Evolutionary conservation across 441 rosid species (phyloP).

Genomic region (Caryocar brasiliense): DNA sequence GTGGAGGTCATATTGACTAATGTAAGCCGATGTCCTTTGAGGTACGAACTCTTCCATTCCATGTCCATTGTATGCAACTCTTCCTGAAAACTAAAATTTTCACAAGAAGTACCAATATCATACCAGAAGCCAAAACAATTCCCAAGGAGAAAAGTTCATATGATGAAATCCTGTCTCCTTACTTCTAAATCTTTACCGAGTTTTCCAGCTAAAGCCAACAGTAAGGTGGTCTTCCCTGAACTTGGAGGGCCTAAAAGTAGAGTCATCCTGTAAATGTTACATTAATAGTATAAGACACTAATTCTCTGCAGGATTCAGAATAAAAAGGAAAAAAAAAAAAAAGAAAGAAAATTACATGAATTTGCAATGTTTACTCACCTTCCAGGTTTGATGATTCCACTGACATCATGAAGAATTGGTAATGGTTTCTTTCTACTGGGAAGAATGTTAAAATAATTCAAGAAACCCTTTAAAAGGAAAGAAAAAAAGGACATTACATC

Average conservation of each 20-base stretch:
- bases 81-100: slow-evolving; percentile 36
- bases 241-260: slow-evolving; percentile 57
- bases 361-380: slow-evolving; percentile 28
- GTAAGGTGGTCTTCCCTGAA: slow-evolving; percentile 57
- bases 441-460: slow-evolving; percentile 33
- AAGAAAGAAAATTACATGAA: background rate
- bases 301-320: background rate
- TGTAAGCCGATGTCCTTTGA: slow-evolving; percentile 52
- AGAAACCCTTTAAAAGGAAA: slow-evolving; percentile 17
- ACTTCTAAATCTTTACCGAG: slow-evolving; percentile 48
- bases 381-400: slow-evolving; percentile 57
- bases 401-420: slow-evolving; percentile 45
- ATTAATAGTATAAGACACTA: background rate
- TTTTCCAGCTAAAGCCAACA: slow-evolving; percentile 54
- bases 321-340: background rate
- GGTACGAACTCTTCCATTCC: slow-evolving; percentile 57
- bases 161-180: slow-evolving; percentile 1
- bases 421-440: slow-evolving; percentile 40
- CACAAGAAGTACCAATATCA: background rate
- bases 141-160: too few species aligned
- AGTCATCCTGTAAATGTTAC: slow-evolving; percentile 37
- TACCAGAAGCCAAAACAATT: background rate
- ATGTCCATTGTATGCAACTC: slow-evolving; percentile 52
- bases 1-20: slow-evolving; percentile 58
- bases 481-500: background rate